Conservation (phyloP, 441 rosid genomes). For the Populus hybrid region DNA sequence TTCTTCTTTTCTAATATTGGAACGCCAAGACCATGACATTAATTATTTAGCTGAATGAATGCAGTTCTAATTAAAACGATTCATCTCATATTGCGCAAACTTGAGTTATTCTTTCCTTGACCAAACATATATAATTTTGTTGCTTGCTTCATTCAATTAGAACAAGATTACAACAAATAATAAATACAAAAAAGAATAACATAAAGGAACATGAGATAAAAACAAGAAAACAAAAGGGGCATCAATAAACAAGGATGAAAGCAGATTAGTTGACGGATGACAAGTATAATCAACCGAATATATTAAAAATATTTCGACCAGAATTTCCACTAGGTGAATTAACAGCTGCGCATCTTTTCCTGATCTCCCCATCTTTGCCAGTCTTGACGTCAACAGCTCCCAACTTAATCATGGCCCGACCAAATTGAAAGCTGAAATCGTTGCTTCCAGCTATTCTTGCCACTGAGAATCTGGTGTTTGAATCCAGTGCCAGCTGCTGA, state of each 20-base stretch:
- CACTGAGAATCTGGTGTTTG: slow-evolving; percentile 28
- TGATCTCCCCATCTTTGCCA: slow-evolving; percentile 39
- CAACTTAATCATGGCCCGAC: slow-evolving; percentile 52
- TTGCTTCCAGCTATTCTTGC: slow-evolving; percentile 18
- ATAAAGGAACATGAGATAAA: not conserved
- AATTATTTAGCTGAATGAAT: not conserved
- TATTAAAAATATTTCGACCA: not conserved
- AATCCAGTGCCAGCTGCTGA: slow-evolving; percentile 40
- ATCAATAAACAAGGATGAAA: not conserved
- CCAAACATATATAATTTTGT: not conserved
- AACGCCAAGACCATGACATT: not conserved
- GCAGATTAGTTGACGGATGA: not conserved
- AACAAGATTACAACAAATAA: not conserved
- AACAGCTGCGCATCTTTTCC: slow-evolving; percentile 40
- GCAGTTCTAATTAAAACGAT: not conserved
- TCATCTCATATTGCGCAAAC: not conserved
- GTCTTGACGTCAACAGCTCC: slow-evolving; percentile 33
- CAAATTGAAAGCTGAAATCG: slow-evolving; percentile 40
- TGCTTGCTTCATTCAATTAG: not conserved
- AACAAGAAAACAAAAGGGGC: no score
- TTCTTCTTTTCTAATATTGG: not conserved
- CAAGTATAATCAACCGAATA: not conserved
- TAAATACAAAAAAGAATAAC: not conserved
- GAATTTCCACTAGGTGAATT: slow-evolving; percentile 10
- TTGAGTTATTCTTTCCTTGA: not conserved